phyloP scores from a whole-genome alignment of 805 yeast species.

The Lipomyces chichibuensis region DNA sequence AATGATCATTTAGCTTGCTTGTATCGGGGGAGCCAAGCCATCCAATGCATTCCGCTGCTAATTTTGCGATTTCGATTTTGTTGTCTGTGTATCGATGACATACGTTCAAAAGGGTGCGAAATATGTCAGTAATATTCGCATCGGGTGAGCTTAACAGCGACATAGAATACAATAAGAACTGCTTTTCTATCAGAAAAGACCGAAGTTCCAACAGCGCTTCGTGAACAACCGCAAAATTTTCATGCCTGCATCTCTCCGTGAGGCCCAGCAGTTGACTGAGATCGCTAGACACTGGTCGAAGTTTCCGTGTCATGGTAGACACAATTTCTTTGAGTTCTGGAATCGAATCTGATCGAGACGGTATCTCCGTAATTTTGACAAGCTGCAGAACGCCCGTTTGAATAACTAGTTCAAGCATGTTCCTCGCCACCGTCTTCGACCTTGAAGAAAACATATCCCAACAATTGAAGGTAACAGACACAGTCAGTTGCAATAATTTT shows the following conservation, averaged over 20 bases:
- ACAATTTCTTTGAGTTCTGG: constrained; percentile 21
- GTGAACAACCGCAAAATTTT: constrained; percentile 68
- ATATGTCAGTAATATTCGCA: constrained; percentile 25
- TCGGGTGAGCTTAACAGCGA: constrained; percentile 10
- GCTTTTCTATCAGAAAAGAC: constrained; percentile 15
- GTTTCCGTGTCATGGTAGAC: not conserved
- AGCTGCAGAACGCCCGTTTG: constrained; percentile 33
- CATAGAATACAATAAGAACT: constrained; percentile 18
- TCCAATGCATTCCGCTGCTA: constrained; percentile 72
- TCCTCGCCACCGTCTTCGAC: constrained; percentile 56
- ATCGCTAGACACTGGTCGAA: constrained; percentile 10
- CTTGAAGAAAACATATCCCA: constrained; percentile 58
- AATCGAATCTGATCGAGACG: constrained; percentile 18
- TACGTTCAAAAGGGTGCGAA: constrained; percentile 40
- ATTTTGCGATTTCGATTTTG: constrained; percentile 51
- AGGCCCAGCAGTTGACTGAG: constrained; percentile 43
- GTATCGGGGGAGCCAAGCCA: constrained; percentile 76
- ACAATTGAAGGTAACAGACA: constrained; percentile 72
- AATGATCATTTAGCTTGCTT: constrained; percentile 53
- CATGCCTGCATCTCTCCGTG: constrained; percentile 59
- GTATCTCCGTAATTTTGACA: constrained; percentile 40
- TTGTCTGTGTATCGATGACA: constrained; percentile 38
- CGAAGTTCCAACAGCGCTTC: constrained; percentile 50
- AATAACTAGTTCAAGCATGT: constrained; percentile 49
- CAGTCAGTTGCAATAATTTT: constrained; percentile 70